These are phyloP conservation scores for Yamadazyma friedrichii DNA, from an alignment of 1,139 yeast species.

Conservation along the genomic window DNA sequence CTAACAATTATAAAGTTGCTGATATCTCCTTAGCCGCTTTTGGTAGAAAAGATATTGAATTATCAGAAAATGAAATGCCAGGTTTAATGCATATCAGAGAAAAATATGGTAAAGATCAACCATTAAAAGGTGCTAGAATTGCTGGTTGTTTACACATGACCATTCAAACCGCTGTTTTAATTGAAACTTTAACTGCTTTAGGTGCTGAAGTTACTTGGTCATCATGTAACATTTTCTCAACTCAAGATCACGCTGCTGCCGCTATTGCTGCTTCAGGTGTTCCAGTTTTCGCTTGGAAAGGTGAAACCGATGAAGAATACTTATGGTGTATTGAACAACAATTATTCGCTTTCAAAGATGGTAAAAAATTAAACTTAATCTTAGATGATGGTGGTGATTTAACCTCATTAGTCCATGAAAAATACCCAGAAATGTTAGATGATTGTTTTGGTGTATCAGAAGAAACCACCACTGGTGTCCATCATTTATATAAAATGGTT, in stretches of 20 bases:
- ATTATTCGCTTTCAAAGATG: slow-evolving; percentile 97
- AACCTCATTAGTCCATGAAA: slow-evolving; percentile 95
- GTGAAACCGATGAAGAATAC: slow-evolving; percentile 99
- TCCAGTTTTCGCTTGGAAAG: slow-evolving; percentile 99
- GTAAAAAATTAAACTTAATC: slow-evolving; percentile 92
- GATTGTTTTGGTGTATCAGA: slow-evolving; percentile 96
- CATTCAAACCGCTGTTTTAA: slow-evolving; percentile 98
- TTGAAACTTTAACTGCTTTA: slow-evolving; percentile 93
- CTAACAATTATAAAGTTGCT: slow-evolving; percentile 84
- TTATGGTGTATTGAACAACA: slow-evolving; percentile 99
- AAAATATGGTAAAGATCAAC: slow-evolving; percentile 90
- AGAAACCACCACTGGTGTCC: slow-evolving; percentile 99
- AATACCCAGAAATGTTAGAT: slow-evolving; percentile 96
- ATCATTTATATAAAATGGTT: slow-evolving; percentile 96
- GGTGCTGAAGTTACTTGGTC: slow-evolving; percentile 99
- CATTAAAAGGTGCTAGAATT: slow-evolving; percentile 97
- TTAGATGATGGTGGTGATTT: slow-evolving; percentile 99
- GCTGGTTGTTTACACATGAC: slow-evolving; percentile 99
- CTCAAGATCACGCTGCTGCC: slow-evolving; percentile 99
- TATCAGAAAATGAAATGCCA: slow-evolving; percentile 99
- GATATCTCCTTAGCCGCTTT: slow-evolving; percentile 99
- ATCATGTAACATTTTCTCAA: slow-evolving; percentile 98
- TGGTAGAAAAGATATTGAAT: slow-evolving; percentile 99
- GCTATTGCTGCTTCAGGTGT: slow-evolving; percentile 99
- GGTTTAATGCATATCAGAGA: slow-evolving; percentile 98